Evolutionary conservation across 176 grass and related monocot species (phyloP).

Genomic region (Thinopyrum elongatum): DNA sequence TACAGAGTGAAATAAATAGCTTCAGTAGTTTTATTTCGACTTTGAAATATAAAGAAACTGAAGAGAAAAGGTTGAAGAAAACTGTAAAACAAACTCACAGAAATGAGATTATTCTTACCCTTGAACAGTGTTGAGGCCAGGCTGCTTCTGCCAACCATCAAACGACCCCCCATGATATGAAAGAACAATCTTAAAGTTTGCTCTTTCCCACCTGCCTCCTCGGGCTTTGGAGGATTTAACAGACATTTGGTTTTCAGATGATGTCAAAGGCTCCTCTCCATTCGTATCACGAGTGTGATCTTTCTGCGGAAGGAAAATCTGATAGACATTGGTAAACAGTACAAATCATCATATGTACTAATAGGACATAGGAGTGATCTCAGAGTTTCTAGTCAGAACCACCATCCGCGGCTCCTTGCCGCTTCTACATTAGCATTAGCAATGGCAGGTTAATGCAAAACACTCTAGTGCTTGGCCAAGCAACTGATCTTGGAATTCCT

Average conservation of each 20-base stretch:
- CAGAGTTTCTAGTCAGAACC: neutral
- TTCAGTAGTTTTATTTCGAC: neutral
- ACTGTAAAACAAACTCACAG: neutral
- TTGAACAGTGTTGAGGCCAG: slow-evolving; percentile 81
- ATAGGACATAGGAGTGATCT: too few relatives aligned
- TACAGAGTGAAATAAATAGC: neutral
- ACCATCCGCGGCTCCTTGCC: neutral
- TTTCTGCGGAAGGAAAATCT: slow-evolving; percentile 32
- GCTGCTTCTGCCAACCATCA: slow-evolving; percentile 97
- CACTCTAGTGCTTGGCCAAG: neutral
- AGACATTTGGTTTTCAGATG: slow-evolving; percentile 7
- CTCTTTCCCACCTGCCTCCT: slow-evolving; percentile 80
- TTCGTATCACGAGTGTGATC: neutral
- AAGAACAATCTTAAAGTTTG: slow-evolving; percentile 79
- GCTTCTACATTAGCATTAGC: neutral
- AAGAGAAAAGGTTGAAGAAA: slow-evolving; percentile 9
- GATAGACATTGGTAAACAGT: neutral
- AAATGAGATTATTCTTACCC: slow-evolving; percentile 55
- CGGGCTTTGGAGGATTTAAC: slow-evolving; percentile 45
- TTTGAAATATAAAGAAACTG: neutral
- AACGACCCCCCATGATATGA: slow-evolving; percentile 82
- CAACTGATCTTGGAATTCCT: neutral
- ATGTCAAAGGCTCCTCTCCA: slow-evolving; percentile 22
- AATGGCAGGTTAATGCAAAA: neutral
- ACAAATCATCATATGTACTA: neutral